Conservation (phyloP, 2,329 filamentous ascomycete genomes). For the Aspergillus hiratsukae region DNA sequence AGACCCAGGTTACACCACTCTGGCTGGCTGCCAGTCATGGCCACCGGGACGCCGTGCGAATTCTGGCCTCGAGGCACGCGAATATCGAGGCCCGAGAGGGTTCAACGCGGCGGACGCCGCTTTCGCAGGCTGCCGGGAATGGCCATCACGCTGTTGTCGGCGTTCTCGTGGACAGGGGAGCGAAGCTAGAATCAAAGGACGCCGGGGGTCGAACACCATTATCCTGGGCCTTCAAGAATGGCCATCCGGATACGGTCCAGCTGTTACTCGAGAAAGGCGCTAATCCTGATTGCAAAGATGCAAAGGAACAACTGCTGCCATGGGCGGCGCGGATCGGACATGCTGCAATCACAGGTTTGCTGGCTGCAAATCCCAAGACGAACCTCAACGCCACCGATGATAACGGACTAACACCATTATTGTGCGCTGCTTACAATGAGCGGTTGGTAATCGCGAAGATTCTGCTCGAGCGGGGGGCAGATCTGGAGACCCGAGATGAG, state of each 20-base stretch:
- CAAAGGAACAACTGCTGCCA: background rate
- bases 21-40: conserved; percentile 1
- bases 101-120: background rate
- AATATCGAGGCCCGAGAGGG: background rate
- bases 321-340: background rate
- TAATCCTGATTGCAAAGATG: background rate
- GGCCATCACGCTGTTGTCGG: background rate
- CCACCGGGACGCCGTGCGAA: background rate
- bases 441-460: background rate
- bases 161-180: background rate
- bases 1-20: background rate
- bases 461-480: background rate
- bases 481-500: background rate
- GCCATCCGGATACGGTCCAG: background rate
- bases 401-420: no score
- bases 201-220: background rate
- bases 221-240: background rate
- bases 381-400: no score
- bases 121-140: conserved; percentile 4
- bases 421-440: no score
- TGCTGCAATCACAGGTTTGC: background rate
- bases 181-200: background rate
- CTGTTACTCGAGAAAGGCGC: background rate
- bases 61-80: background rate
- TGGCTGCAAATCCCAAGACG: no score